Evolutionary conservation across 805 yeast species (phyloP).

Genomic region (Lachancea thermotolerans): DNA sequence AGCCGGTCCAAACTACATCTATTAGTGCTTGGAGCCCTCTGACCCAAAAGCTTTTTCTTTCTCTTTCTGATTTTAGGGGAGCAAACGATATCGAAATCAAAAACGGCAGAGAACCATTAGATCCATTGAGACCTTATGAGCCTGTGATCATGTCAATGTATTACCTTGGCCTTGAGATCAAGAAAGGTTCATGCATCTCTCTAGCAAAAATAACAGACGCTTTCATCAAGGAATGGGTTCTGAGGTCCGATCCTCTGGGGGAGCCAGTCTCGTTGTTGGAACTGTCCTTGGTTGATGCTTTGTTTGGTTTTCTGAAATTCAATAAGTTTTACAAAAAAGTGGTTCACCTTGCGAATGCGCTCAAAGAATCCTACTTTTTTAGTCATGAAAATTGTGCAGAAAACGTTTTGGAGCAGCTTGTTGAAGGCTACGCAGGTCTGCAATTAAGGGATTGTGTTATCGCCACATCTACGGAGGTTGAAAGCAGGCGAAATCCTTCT

Average conservation of each 20-base stretch:
- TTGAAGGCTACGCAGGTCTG: background rate
- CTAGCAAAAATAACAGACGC: slow-evolving; percentile 26
- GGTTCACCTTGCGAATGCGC: slow-evolving; percentile 9
- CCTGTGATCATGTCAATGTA: slow-evolving; percentile 31
- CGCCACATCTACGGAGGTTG: background rate
- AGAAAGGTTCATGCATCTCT: slow-evolving; percentile 27
- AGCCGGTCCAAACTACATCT: slow-evolving; percentile 5
- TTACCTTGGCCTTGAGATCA: slow-evolving; percentile 31
- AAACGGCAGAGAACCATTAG: slow-evolving; percentile 6
- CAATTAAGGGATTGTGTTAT: background rate
- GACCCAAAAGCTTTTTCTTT: slow-evolving; percentile 15
- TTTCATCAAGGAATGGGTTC: slow-evolving; percentile 31
- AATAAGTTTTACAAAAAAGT: slow-evolving; percentile 21
- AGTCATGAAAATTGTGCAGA: background rate
- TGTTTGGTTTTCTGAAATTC: slow-evolving; percentile 23
- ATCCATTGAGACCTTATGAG: slow-evolving; percentile 24
- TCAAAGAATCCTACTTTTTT: background rate
- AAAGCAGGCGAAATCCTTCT: too few species aligned
- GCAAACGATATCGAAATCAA: background rate
- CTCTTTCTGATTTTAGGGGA: background rate
- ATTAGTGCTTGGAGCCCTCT: slow-evolving; percentile 19
- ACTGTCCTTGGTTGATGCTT: slow-evolving; percentile 14
- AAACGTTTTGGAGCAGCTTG: background rate
- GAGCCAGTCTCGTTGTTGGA: slow-evolving; percentile 20
- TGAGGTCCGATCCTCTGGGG: background rate